phyloP scores from a whole-genome alignment of 2,329 filamentous ascomycete genomes.

The Teratosphaeriaceae sp. region DNA sequence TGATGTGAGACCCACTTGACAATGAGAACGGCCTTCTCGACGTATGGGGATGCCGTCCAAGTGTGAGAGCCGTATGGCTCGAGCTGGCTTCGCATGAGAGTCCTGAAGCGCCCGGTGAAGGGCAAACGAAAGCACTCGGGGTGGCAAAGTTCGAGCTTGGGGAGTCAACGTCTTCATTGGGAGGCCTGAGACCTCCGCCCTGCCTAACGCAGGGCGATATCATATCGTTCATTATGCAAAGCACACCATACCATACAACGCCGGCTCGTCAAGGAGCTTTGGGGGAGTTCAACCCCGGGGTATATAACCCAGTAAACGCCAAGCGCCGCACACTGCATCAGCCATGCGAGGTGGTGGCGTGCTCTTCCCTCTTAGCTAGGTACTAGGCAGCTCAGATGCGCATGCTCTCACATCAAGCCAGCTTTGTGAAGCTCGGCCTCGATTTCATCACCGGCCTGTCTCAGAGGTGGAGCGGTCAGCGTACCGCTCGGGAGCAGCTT shows the following conservation, averaged over 20 bases:
- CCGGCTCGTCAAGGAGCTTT: too few species aligned
- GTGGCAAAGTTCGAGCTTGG: too few species aligned
- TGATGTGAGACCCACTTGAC: too few species aligned
- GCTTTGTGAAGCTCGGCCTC: conserved; percentile 24
- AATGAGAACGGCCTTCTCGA: too few species aligned
- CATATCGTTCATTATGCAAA: conserved; percentile 21
- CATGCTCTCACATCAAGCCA: conserved; percentile 14
- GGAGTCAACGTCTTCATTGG: conserved; percentile 16
- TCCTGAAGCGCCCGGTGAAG: too few species aligned
- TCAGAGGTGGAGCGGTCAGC: conserved; percentile 18
- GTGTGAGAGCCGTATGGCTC: too few species aligned
- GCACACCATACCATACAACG: conserved; percentile 6
- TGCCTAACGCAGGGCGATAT: conserved; percentile 25
- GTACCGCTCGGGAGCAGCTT: conserved; percentile 13
- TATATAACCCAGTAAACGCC: conserved; percentile 19
- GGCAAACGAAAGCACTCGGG: too few species aligned
- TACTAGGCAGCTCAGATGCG: conserved; percentile 23
- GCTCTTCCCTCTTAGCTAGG: conserved; percentile 23
- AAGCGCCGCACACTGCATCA: conserved; percentile 4
- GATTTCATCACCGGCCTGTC: too few species aligned
- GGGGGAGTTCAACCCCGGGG: conserved; percentile 3
- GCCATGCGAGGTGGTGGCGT: conserved; percentile 25
- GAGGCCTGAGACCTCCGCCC: conserved; percentile 24
- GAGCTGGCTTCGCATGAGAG: too few species aligned
- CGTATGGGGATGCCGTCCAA: too few species aligned